These are phyloP conservation scores for Gossypium schwendimanii DNA, from an alignment of 441 rosid species.

Conservation along the genomic window DNA sequence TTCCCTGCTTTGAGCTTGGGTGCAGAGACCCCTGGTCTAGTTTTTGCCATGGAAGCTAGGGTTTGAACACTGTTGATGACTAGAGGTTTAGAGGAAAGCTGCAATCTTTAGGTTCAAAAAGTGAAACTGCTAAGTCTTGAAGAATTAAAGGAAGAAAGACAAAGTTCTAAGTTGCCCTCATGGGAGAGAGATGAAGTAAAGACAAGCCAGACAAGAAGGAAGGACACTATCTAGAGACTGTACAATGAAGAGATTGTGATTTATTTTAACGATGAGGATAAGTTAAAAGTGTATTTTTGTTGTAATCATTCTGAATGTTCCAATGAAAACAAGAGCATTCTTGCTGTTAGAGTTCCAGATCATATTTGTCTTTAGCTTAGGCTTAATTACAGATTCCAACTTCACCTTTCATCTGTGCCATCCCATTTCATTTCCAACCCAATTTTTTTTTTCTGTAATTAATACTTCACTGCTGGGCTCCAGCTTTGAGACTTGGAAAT, in stretches of 20 bases:
- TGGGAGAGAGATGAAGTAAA: background rate
- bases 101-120: background rate
- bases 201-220: background rate
- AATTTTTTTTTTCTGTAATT: too few species aligned
- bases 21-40: constrained; percentile 48
- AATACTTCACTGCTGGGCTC: background rate
- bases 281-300: background rate
- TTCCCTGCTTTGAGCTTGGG: constrained; percentile 48
- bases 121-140: background rate
- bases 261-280: background rate
- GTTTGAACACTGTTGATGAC: background rate
- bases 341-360: background rate
- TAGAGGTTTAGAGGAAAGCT: constrained; percentile 11
- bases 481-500: background rate
- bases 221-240: background rate
- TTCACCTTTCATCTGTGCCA: too few species aligned
- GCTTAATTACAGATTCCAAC: background rate
- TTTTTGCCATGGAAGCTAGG: constrained; percentile 45
- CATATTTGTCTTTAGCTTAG: background rate
- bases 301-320: background rate
- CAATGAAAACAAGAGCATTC: background rate
- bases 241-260: background rate
- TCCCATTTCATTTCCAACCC: too few species aligned
- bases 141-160: background rate
- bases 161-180: constrained; percentile 11